These are phyloP conservation scores for Aspergillus flavus DNA, from an alignment of 2,329 filamentous ascomycete species.

Conservation along the genomic window DNA sequence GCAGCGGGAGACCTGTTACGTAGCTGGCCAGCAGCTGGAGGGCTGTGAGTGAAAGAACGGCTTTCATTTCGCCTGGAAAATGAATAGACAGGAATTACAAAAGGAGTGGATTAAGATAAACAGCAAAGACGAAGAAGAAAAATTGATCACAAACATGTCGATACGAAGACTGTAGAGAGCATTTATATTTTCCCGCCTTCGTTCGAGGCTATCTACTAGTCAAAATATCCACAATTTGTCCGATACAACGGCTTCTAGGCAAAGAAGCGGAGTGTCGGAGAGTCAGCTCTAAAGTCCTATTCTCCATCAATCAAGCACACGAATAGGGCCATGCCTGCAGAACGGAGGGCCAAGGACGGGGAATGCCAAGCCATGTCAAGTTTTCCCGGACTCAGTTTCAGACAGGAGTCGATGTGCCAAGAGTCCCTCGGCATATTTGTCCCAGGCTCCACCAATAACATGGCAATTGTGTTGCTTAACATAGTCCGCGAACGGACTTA, in stretches of 20 bases:
- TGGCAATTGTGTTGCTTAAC: not conserved
- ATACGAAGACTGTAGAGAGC: not conserved
- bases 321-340: too few relatives aligned
- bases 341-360: not conserved
- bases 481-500: not conserved
- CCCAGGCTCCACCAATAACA: not conserved
- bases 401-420: not conserved
- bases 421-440: not conserved
- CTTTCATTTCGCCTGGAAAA: slow-evolving; percentile 10
- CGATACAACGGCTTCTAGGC: not conserved
- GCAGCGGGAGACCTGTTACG: slow-evolving; percentile 11
- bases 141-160: not conserved
- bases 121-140: not conserved
- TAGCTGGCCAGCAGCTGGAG: slow-evolving; percentile 24
- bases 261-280: not conserved
- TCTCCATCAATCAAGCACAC: slow-evolving; percentile 2
- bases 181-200: not conserved
- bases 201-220: not conserved
- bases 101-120: not conserved
- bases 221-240: not conserved
- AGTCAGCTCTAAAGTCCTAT: not conserved
- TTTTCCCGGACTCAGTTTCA: slow-evolving; percentile 2
- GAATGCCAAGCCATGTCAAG: not conserved
- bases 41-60: slow-evolving; percentile 15
- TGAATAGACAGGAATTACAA: not conserved